Evolutionary conservation across 75 land plant species (phyloP).

Genomic region (Azolla pinnata): DNA sequence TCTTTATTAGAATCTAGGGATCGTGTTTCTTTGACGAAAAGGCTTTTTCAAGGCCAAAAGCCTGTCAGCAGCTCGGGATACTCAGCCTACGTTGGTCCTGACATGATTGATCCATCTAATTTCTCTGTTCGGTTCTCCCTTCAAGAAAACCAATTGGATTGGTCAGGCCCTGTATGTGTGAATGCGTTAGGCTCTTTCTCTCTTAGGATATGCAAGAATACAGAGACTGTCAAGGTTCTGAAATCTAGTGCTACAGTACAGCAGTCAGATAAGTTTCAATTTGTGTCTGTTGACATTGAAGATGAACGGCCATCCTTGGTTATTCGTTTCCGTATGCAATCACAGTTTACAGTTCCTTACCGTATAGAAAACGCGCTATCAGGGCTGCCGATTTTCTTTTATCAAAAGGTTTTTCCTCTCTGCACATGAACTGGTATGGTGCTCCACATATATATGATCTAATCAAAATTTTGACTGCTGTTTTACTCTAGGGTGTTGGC

Average conservation of each 20-base stretch:
- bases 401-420: constrained; percentile 57
- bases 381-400: constrained; percentile 37
- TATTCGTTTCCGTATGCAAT: constrained; percentile 48
- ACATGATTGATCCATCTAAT: constrained; percentile 14
- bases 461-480: too few species aligned
- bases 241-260: constrained; percentile 2
- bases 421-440: too few species aligned
- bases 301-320: constrained; percentile 59
- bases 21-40: constrained; percentile 28
- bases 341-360: constrained; percentile 49
- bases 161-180: constrained; percentile 91
- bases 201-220: constrained; percentile 40
- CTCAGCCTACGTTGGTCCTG: background rate
- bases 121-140: constrained; percentile 49
- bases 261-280: constrained; percentile 1
- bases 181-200: constrained; percentile 79
- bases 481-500: constrained; percentile 11
- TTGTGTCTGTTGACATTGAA: constrained; percentile 53
- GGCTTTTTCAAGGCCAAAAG: constrained; percentile 18
- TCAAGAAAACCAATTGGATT: constrained; percentile 38
- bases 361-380: constrained; percentile 61
- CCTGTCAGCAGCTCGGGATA: constrained; percentile 9
- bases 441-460: too few species aligned
- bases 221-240: constrained; percentile 2
- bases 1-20: constrained; percentile 29